Percentiles rank a stretch among this genome's conserved stretches.
Evolutionary conservation across 1,284 basidiomycete genomes (phyloP).

Genomic region (Cryptococcus hybrid): DNA sequence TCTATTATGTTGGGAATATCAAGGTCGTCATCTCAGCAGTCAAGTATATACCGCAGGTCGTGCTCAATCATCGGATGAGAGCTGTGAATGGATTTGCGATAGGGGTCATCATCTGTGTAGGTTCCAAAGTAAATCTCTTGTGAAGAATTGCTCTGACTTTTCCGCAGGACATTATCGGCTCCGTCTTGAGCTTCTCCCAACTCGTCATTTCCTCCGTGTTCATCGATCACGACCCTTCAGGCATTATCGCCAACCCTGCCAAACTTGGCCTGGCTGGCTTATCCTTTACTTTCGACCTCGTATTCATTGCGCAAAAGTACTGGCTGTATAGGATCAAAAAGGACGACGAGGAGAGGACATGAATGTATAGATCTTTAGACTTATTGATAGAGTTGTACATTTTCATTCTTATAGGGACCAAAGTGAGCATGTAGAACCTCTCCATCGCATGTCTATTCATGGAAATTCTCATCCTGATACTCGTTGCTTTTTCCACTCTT

Average conservation of each 20-base stretch:
- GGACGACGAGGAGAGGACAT: conserved; percentile 1
- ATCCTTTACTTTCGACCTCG: conserved; percentile 31
- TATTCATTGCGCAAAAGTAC: conserved; percentile 39
- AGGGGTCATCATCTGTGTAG: conserved; percentile 34
- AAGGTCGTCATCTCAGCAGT: conserved; percentile 43
- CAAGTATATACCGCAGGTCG: conserved; percentile 49
- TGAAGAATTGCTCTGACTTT: background rate
- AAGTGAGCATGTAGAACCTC: too few relatives aligned
- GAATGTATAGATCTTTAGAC: background rate
- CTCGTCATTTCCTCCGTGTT: conserved; percentile 43
- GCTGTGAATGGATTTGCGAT: conserved; percentile 44
- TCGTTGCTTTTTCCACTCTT: conserved; percentile 32
- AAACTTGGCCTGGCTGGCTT: conserved; percentile 44
- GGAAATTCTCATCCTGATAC: background rate
- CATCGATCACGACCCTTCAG: conserved; percentile 40
- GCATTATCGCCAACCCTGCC: conserved; percentile 47
- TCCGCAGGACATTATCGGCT: conserved; percentile 44
- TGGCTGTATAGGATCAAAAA: conserved; percentile 17
- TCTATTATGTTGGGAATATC: conserved; percentile 42
- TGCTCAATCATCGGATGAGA: conserved; percentile 41
- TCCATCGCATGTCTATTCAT: background rate
- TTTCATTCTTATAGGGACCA: too few relatives aligned
- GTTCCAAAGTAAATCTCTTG: conserved; percentile 5
- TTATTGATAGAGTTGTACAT: background rate
- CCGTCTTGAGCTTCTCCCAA: conserved; percentile 44